Conservation (phyloP, 73 alveolate species). For the Paramecium sexaurelia region DNA sequence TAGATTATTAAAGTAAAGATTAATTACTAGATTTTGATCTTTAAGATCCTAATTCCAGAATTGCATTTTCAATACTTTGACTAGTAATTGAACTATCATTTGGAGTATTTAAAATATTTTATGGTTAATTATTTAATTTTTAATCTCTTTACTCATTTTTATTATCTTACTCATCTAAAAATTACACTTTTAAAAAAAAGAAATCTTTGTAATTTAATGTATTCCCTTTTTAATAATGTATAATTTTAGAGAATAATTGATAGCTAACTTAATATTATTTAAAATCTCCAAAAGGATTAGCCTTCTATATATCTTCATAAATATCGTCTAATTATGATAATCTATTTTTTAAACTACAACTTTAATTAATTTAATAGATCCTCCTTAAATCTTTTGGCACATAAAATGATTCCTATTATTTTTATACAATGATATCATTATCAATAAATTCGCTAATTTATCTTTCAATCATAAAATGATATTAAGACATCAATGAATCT, state of each 20-base stretch:
- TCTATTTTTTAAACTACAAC: not conserved
- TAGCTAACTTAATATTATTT: not conserved
- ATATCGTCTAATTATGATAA: not conserved
- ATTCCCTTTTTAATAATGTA: not conserved
- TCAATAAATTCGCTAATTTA: not conserved
- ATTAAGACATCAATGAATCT: not conserved
- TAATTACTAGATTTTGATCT: not conserved
- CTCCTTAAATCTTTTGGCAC: not conserved
- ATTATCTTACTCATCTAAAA: not conserved
- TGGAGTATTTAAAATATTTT: not conserved
- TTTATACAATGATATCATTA: not conserved
- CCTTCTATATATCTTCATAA: not conserved
- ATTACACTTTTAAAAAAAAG: not conserved
- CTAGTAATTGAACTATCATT: not conserved
- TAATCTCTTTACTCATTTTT: not conserved
- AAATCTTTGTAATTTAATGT: not conserved
- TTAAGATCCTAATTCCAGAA: not conserved
- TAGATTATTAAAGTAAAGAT: not conserved
- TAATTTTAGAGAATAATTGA: not conserved
- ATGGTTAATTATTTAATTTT: not conserved
- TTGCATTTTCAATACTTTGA: not conserved
- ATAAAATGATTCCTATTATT: not conserved
- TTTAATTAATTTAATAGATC: not conserved
- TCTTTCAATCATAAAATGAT: not conserved
- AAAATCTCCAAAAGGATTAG: not conserved